Evolutionary conservation across 345 rosid genomes (phyloP).

Genomic region (Sisymbrium irio): DNA sequence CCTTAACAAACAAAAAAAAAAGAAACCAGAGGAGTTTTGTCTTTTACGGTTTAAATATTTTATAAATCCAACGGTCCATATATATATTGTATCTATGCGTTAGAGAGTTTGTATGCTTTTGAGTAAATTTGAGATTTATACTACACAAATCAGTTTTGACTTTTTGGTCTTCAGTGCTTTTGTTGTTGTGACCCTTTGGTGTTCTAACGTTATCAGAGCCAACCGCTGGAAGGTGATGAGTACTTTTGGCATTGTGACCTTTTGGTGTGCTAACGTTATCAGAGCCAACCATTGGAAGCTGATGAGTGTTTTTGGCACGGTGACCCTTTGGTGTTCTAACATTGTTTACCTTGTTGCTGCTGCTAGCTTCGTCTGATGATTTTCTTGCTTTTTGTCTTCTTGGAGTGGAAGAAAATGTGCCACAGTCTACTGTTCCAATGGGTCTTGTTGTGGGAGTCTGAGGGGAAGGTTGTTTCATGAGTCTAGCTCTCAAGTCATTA

Average conservation of each 20-base stretch:
- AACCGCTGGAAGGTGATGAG: slow-evolving; percentile 62
- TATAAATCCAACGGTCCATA: no score
- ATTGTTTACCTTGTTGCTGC: slow-evolving; percentile 50
- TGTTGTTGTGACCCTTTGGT: no score
- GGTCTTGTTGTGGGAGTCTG: slow-evolving; percentile 45
- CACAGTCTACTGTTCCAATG: slow-evolving; percentile 42
- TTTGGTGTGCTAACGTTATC: slow-evolving; percentile 49
- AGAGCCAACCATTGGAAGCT: slow-evolving; percentile 59
- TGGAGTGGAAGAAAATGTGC: slow-evolving; percentile 45
- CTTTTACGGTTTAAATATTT: no score
- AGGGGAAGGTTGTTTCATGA: slow-evolving; percentile 45
- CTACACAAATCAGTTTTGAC: no score
- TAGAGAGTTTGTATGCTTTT: no score
- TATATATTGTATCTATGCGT: no score
- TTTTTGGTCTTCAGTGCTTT: no score
- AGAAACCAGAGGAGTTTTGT: no score
- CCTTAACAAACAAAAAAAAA: no score
- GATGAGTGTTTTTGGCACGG: slow-evolving; percentile 36
- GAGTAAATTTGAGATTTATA: no score
- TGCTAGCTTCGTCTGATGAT: slow-evolving; percentile 76
- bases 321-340: slow-evolving; percentile 46
- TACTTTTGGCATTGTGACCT: slow-evolving; percentile 37
- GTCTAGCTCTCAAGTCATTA: slow-evolving; percentile 85
- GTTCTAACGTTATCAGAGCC: slow-evolving; percentile 48
- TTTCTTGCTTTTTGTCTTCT: slow-evolving; percentile 61